Base-by-base conservation (phyloP, 805 yeast genomes). In the Teunomyces funiuensis region DNA sequence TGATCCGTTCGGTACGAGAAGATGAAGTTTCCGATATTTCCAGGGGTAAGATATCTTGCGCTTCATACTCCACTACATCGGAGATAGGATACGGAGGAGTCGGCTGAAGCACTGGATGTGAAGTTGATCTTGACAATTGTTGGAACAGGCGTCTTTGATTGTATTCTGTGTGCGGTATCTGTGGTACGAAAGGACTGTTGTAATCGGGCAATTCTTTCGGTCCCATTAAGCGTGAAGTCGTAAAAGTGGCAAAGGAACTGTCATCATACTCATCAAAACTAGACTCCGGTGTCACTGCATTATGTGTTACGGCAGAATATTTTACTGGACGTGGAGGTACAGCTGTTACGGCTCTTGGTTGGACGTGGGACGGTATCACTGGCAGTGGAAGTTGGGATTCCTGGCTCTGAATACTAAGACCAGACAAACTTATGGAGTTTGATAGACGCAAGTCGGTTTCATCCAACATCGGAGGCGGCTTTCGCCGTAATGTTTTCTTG, bases 141-240 rank as follows among this genome's bases (percentile, higher is more conserved):
- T 47, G 51, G 25, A 46, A 46, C 33, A 36, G 41, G 15, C 37
- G 16, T 27, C 51, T 27, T 31, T 17, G 27, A 37, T 18, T 28
- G 29, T 39, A 33, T 18, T 22, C 17, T 6, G 27, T 11, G 25
- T 9, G 27, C 15, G 19, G 39, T 31, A 28, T 29, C 13, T 22
- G 39, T 11, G 34, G 41, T 5, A 23, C 23, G 28, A 27, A 28
- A 2, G 25, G 37, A 23, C 23, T 37, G 16, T 58, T 58, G 41
- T 67, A 69, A 13, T 63, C 66, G 4, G 70, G 66, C 16, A 69
- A 48, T 31, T 59, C 65, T 48, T 63, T 61, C 2, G 74, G 74
- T 1, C 74, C 74, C 58, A 57, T 66, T 2, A 68, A 73, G 31
- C 58, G 58, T 13, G 71, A 68, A 28, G 66, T 61, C 4, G 61